Percentiles rank a stretch among this genome's conserved stretches.
Evolutionary conservation across 805 yeast genomes (phyloP).

Genomic region (Metschnikowia lunata): DNA sequence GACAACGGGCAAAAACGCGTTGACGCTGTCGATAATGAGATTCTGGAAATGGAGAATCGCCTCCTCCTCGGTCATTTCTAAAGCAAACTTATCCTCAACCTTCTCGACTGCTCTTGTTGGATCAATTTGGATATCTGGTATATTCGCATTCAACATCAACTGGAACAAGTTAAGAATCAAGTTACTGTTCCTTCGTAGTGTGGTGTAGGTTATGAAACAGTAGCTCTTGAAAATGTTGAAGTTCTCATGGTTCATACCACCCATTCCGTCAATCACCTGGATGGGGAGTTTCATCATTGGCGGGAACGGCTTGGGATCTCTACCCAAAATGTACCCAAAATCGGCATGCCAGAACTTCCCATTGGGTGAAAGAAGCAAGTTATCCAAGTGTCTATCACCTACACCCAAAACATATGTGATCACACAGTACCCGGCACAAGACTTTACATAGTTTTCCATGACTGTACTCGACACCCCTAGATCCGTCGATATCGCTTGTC

Average conservation of each 20-base stretch:
- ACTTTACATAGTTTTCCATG: constrained; percentile 91
- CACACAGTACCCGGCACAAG: constrained; percentile 97
- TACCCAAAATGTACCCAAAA: constrained; percentile 92
- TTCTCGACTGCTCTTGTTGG: constrained; percentile 83
- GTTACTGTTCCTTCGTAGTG: constrained; percentile 83
- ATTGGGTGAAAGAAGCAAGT: constrained; percentile 68
- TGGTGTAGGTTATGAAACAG: constrained; percentile 91
- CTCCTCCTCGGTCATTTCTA: constrained; percentile 92
- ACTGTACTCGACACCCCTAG: constrained; percentile 55
- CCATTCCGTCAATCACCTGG: constrained; percentile 96
- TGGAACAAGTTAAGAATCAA: constrained; percentile 87
- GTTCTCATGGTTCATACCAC: constrained; percentile 83
- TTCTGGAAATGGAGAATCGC: constrained; percentile 94
- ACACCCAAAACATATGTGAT: constrained; percentile 92
- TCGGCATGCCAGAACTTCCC: constrained; percentile 97
- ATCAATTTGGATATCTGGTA: constrained; percentile 84
- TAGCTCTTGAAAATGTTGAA: constrained; percentile 84
- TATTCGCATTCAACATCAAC: constrained; percentile 88
- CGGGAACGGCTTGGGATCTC: constrained; percentile 98
- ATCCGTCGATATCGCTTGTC: constrained; percentile 33
- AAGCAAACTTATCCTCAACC: constrained; percentile 89
- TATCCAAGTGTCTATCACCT: constrained; percentile 95
- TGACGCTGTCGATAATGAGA: constrained; percentile 89
- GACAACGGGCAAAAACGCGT: constrained; percentile 89
- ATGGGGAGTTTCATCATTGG: constrained; percentile 97